Evolutionary conservation across 352 stramenopile species (phyloP).

Genomic region (Pythium insidiosum): DNA sequence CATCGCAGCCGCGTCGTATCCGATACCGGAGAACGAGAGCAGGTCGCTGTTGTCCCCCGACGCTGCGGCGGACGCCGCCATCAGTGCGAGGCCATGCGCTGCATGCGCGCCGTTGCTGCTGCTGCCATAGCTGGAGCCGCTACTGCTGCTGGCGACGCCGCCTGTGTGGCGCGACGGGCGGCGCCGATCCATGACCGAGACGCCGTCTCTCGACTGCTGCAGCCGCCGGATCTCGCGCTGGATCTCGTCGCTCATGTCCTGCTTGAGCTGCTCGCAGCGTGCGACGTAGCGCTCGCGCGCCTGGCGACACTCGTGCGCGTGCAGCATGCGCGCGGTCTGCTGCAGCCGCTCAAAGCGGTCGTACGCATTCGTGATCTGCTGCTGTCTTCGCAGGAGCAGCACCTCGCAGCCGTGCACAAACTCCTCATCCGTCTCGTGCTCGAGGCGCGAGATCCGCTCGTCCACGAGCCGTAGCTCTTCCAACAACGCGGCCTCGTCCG

Average conservation of each 20-base stretch:
- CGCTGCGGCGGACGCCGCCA: slow-evolving; percentile 12
- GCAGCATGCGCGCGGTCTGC: slow-evolving; percentile 19
- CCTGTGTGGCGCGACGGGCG: slow-evolving; percentile 15
- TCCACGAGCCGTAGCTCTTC: slow-evolving; percentile 6
- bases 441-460: slow-evolving; percentile 9
- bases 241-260: slow-evolving; percentile 40
- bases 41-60: slow-evolving; percentile 1
- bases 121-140: slow-evolving; percentile 7
- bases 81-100: too few species aligned
- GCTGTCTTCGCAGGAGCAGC: slow-evolving; percentile 14
- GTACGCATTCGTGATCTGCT: slow-evolving; percentile 19
- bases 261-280: slow-evolving; percentile 41
- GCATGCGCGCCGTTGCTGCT: slow-evolving; percentile 5
- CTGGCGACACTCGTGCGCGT: slow-evolving; percentile 31
- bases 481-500: background rate
- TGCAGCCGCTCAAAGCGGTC: slow-evolving; percentile 21
- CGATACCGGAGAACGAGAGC: slow-evolving; percentile 17
- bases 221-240: slow-evolving; percentile 44
- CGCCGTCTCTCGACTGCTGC: slow-evolving; percentile 44
- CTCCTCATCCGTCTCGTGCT: slow-evolving; percentile 23
- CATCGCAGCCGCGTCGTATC: too few species aligned
- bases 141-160: slow-evolving; percentile 17
- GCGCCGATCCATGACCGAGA: slow-evolving; percentile 57
- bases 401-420: slow-evolving; percentile 26
- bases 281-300: slow-evolving; percentile 25